These are phyloP conservation scores for Austroboletus sp. DNA, from an alignment of 1,284 basidiomycete genomes.

Conservation along the genomic window DNA sequence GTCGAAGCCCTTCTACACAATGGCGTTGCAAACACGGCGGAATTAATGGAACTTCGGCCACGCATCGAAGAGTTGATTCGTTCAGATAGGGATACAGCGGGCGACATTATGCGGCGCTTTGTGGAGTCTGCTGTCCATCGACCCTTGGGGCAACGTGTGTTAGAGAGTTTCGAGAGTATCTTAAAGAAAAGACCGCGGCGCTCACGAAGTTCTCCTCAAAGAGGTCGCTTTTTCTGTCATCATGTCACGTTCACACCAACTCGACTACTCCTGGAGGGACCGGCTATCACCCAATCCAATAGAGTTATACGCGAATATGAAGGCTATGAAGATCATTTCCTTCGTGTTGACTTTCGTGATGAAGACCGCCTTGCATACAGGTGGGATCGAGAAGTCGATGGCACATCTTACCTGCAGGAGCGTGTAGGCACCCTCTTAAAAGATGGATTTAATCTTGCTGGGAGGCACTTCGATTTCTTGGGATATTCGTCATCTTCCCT, in stretches of 20 bases:
- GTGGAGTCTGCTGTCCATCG: constrained; percentile 40
- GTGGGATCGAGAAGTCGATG: constrained; percentile 61
- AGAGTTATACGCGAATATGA: constrained; percentile 54
- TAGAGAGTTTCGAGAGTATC: constrained; percentile 45
- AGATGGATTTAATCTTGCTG: constrained; percentile 61
- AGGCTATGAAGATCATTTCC: constrained; percentile 56
- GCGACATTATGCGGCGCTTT: constrained; percentile 49
- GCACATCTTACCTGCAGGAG: constrained; percentile 46
- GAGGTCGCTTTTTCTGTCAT: constrained; percentile 45
- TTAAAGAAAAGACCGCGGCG: constrained; percentile 24
- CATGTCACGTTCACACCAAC: constrained; percentile 69
- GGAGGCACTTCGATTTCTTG: constrained; percentile 63
- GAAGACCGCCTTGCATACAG: constrained; percentile 65
- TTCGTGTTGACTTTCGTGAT: constrained; percentile 73
- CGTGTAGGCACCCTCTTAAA: constrained; percentile 62
- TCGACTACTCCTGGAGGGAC: constrained; percentile 64
- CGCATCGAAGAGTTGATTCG: constrained; percentile 39
- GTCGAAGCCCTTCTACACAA: constrained; percentile 60
- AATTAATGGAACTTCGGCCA: constrained; percentile 43
- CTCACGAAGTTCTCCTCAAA: constrained; percentile 15
- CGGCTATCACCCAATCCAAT: constrained; percentile 62
- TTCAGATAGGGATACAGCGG: constrained; percentile 32
- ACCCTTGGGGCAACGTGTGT: constrained; percentile 39
- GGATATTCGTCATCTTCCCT: constrained; percentile 69
- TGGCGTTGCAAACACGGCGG: constrained; percentile 49